A percentile compares a stretch with the other conserved stretches of the same genome.
Evolutionary conservation across 257 asterid species (phyloP).

Genomic region (Primulina tabacum): DNA sequence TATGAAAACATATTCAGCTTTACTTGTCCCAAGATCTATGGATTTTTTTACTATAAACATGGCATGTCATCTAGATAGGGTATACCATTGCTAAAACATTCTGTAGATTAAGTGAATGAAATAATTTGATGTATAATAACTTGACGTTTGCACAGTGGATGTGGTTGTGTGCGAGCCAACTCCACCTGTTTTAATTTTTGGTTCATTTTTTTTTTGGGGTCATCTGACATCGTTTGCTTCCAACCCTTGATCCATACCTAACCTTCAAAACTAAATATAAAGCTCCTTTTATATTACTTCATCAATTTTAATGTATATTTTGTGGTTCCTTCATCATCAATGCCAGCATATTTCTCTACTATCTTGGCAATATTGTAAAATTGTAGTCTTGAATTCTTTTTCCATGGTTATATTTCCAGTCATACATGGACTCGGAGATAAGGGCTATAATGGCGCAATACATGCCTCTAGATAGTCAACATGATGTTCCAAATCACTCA

Average conservation of each 20-base stretch:
- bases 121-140: too few species aligned
- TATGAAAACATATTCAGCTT: neutral
- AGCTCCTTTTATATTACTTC: neutral
- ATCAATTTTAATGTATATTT: neutral
- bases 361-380: neutral
- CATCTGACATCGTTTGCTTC: too few species aligned
- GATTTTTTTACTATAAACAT: neutral
- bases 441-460: slow-evolving; percentile 95
- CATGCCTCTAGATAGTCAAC: slow-evolving; percentile 89
- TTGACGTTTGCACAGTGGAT: too few species aligned
- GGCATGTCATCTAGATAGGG: neutral
- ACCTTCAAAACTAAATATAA: too few species aligned
- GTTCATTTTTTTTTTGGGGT: too few species aligned
- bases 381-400: neutral
- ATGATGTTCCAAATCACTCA: slow-evolving; percentile 58
- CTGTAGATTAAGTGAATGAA: too few species aligned
- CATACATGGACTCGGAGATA: slow-evolving; percentile 92
- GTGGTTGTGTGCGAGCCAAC: too few species aligned
- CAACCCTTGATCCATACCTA: too few species aligned
- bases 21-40: neutral
- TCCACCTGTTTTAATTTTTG: too few species aligned
- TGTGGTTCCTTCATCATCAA: neutral
- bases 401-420: slow-evolving; percentile 37
- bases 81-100: neutral
- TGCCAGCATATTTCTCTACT: slow-evolving; percentile 9